Percentiles rank a stretch among this genome's conserved stretches.
These are phyloP conservation scores for Aeschynomene evenia DNA, from an alignment of 306 rosid genomes.

Conservation along the genomic window DNA sequence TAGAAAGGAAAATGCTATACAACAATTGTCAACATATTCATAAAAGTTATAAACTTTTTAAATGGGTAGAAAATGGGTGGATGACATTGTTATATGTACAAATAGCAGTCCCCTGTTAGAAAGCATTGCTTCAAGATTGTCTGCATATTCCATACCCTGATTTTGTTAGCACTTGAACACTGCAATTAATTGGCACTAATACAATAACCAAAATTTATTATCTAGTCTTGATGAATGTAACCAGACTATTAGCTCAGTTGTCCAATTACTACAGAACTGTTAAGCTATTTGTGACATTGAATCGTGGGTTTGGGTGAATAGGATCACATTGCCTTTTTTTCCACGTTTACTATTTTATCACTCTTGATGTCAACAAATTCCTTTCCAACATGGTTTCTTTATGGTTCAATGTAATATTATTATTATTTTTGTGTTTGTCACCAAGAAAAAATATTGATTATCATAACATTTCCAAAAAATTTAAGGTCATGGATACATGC, in stretches of 20 bases:
- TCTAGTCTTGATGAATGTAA: not conserved
- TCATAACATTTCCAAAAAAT: too few relatives aligned
- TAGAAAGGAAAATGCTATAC: too few relatives aligned
- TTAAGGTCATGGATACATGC: too few relatives aligned
- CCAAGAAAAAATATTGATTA: not conserved
- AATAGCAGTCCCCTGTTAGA: too few relatives aligned
- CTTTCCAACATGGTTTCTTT: slow-evolving; percentile 25
- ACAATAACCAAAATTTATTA: not conserved
- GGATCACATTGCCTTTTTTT: slow-evolving; percentile 30
- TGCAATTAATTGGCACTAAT: slow-evolving; percentile 7
- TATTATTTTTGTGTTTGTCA: not conserved
- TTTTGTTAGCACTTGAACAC: not conserved
- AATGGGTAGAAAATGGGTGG: too few relatives aligned
- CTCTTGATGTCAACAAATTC: not conserved
- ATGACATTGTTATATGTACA: too few relatives aligned
- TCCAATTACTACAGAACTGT: not conserved
- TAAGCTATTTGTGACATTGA: not conserved
- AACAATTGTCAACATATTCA: too few relatives aligned
- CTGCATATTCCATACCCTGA: slow-evolving; percentile 20
- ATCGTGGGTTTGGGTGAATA: slow-evolving; percentile 9
- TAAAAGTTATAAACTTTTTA: too few relatives aligned
- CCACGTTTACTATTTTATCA: slow-evolving; percentile 16
- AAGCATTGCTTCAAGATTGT: slow-evolving; percentile 14
- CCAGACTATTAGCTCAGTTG: slow-evolving; percentile 6
- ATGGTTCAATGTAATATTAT: too few relatives aligned